A percentile compares a stretch with the other conserved stretches of the same genome.
Conservation (phyloP, 208 protist species). For the Zelonia costaricensis region DNA sequence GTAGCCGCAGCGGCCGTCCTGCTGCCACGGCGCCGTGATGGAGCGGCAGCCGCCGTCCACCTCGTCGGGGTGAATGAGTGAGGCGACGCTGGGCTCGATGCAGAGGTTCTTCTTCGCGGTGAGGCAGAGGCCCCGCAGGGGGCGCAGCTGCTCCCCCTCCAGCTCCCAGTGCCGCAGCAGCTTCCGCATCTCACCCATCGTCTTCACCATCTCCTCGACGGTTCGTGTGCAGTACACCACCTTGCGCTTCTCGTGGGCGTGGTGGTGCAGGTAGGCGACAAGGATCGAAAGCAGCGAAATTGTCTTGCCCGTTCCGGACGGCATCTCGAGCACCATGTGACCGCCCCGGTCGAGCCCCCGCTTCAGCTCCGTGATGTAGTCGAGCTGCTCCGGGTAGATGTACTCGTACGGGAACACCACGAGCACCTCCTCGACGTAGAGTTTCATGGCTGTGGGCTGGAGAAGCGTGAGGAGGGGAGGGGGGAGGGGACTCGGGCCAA, state of each 20-base stretch:
- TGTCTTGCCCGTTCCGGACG: constrained; percentile 99
- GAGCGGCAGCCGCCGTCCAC: constrained; percentile 95
- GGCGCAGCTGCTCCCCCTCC: constrained; percentile 50
- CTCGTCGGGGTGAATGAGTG: constrained; percentile 62
- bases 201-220: constrained; percentile 99
- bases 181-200: constrained; percentile 93
- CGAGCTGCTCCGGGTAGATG: constrained; percentile 99
- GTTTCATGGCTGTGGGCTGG: constrained; percentile 71
- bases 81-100: constrained; percentile 89
- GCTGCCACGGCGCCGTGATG: constrained; percentile 95
- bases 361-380: constrained; percentile 98
- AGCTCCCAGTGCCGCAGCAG: constrained; percentile 78
- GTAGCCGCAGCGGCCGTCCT: constrained; percentile 62
- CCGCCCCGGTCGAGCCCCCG: constrained; percentile 92
- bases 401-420: constrained; percentile 99
- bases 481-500: too few relatives aligned
- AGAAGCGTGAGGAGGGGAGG: too few relatives aligned
- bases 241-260: constrained; percentile 94
- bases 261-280: constrained; percentile 92
- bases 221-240: constrained; percentile 99
- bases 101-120: constrained; percentile 97
- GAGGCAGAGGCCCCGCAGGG: constrained; percentile 82
- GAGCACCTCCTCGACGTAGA: constrained; percentile 96
- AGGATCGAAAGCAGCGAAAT: constrained; percentile 98
- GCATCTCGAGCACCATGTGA: constrained; percentile 99